Base-by-base conservation (phyloP, 208 protist species). In the Phytomonas sp. region DNA sequence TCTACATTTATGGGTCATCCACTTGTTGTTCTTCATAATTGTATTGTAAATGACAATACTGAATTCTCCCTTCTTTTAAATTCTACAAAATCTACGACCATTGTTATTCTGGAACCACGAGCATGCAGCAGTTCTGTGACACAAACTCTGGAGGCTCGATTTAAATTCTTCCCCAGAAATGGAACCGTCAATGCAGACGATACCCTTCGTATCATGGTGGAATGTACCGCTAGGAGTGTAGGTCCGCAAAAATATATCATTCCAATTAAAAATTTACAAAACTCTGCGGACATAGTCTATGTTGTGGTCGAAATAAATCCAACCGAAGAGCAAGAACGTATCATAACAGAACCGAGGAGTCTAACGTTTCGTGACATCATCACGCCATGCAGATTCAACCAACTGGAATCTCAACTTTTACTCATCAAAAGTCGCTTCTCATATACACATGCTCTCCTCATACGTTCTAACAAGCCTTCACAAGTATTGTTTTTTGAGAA, bases 221-320 rank as follows among this genome's bases (percentile, higher is more conserved):
- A 91, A 64, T 95, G 90, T 73, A 90, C 86, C 4, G 84, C 90
- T 26, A 76, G 75, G 23, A 83, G 82, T 68, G 79, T 86, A 30
- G 87, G 87, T 3, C 90, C 86, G 7, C 90, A 95, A 67, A 86
- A 83, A 68, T 95, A 93, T 66, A 83, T 93, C 49, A 86, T 95
- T 61, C 87, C 90, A 5, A 81, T 95, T 26, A 92, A 86, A 65
- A 93, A 95, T 37, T 66, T 92, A 31, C 78, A 84, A 66, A 81
- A 93, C 74, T 68, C 77, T 2, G 52, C 68, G 0, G 86, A 92
- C 66, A 77, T 93, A 49, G 75, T 81, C 63, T 93, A 93, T 73
- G 45, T 95, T 33, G 81, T 84, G 14, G 80, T 95, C 11, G 84
- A 89, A 68, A 61, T 95, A 61, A 91, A 93, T 69, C 86, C 90